These are phyloP conservation scores for Blastocystis sp. DNA, from an alignment of 352 stramenopile genomes.

Conservation along the genomic window DNA sequence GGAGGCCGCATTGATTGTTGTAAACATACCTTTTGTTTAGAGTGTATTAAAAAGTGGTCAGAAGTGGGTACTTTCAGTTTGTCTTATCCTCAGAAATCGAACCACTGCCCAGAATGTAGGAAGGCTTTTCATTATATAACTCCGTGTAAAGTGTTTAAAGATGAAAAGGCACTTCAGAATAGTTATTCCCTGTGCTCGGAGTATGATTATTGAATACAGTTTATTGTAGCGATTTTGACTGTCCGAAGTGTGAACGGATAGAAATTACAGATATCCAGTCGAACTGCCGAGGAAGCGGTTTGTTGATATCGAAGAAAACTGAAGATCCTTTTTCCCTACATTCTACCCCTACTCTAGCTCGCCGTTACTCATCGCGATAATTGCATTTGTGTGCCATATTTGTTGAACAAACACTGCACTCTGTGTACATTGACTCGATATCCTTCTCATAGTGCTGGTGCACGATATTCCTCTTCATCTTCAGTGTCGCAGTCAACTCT, in stretches of 20 bases:
- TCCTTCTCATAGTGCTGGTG: conserved; percentile 81
- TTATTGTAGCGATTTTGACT: background rate
- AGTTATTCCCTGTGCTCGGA: background rate
- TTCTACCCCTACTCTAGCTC: background rate
- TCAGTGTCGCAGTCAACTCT: conserved; percentile 89
- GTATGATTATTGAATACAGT: background rate
- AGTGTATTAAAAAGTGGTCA: conserved; percentile 5
- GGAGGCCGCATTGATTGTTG: conserved; percentile 25
- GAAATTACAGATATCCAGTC: background rate
- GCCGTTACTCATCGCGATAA: background rate
- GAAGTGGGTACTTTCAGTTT: background rate
- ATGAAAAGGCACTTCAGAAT: conserved; percentile 14
- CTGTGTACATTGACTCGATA: conserved; percentile 80
- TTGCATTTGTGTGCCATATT: background rate
- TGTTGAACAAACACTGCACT: conserved; percentile 35
- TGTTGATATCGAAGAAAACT: background rate
- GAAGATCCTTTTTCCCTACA: background rate
- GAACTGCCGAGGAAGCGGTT: background rate
- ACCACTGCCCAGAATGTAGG: conserved; percentile 1
- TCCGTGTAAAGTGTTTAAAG: background rate
- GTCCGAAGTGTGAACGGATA: background rate
- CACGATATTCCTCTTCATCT: conserved; percentile 87
- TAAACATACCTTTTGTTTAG: conserved; percentile 35
- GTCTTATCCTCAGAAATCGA: background rate
- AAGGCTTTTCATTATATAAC: conserved; percentile 42